These are phyloP conservation scores for Rhododendron simsii DNA, from an alignment of 148 eudicot genomes.

Conservation along the genomic window DNA sequence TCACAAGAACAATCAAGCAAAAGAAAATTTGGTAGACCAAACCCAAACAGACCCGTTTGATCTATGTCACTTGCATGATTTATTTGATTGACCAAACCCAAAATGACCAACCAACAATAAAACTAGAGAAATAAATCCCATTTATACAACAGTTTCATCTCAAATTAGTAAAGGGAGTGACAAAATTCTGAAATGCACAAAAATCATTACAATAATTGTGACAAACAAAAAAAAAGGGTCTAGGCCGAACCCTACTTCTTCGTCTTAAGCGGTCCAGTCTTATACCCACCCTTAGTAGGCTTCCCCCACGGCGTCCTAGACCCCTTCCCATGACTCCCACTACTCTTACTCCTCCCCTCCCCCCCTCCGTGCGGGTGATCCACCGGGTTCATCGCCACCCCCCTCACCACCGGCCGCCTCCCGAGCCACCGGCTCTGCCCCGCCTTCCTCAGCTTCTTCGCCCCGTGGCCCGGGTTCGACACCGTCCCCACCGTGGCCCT, in stretches of 20 bases:
- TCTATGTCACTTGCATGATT: too few relatives aligned
- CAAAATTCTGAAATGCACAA: neutral
- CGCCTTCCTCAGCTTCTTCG: constrained; percentile 67
- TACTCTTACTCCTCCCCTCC: constrained; percentile 74
- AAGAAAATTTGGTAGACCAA: too few relatives aligned
- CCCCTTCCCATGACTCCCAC: constrained; percentile 49
- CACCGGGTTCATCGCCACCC: constrained; percentile 89
- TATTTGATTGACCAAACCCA: too few relatives aligned
- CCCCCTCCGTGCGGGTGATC: constrained; percentile 98
- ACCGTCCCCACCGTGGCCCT: constrained; percentile 70
- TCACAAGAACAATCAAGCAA: too few relatives aligned
- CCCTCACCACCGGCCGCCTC: constrained; percentile 67
- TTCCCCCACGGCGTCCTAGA: constrained; percentile 83
- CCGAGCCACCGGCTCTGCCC: constrained; percentile 83
- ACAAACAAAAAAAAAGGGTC: neutral
- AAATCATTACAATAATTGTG: neutral
- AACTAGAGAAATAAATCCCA: neutral
- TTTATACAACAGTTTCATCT: neutral
- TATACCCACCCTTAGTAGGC: constrained; percentile 80
- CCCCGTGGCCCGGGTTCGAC: constrained; percentile 51
- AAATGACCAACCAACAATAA: too few relatives aligned
- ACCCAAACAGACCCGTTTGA: too few relatives aligned
- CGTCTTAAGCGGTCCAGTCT: constrained; percentile 64
- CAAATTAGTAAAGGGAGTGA: neutral
- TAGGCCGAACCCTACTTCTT: constrained; percentile 27